A percentile compares a stretch with the other conserved stretches of the same genome.
These are phyloP conservation scores for Wickerhamiella sorbophila DNA, from an alignment of 805 yeast genomes.

Conservation along the genomic window DNA sequence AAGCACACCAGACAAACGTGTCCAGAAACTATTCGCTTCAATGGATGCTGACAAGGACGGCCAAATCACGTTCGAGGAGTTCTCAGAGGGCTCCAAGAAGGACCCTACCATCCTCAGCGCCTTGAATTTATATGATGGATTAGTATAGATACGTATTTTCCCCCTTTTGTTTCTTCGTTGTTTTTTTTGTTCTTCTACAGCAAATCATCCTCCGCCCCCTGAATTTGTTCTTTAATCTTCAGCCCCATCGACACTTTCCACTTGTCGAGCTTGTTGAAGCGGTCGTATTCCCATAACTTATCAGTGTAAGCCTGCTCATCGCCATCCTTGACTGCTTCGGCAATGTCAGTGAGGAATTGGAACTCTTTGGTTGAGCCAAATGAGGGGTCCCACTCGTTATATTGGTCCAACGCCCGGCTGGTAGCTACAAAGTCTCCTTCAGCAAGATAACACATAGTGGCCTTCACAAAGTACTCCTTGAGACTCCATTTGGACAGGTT, in stretches of 20 bases:
- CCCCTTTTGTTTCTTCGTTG: neutral
- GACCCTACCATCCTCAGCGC: conserved; percentile 70
- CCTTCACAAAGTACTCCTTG: conserved; percentile 81
- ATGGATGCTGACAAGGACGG: conserved; percentile 61
- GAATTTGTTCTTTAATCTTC: conserved; percentile 61
- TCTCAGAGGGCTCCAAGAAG: conserved; percentile 61
- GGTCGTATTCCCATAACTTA: conserved; percentile 70
- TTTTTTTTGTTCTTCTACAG: conserved; percentile 4
- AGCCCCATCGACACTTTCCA: conserved; percentile 77
- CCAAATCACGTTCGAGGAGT: conserved; percentile 67
- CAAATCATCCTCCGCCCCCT: conserved; percentile 56
- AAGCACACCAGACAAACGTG: conserved; percentile 78
- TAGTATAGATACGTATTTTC: conserved; percentile 32
- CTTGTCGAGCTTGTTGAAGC: conserved; percentile 74
- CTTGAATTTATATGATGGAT: conserved; percentile 63
- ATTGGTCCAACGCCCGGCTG: conserved; percentile 49
- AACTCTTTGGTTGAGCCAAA: conserved; percentile 60
- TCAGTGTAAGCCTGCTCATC: conserved; percentile 65
- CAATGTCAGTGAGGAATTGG: conserved; percentile 47
- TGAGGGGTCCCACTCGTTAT: conserved; percentile 50
- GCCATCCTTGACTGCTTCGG: conserved; percentile 64
- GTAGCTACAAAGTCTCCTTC: conserved; percentile 79
- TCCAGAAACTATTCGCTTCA: conserved; percentile 59
- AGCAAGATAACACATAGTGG: conserved; percentile 70
- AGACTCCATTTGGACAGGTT: conserved; percentile 76